Conservation (phyloP, 2,329 filamentous ascomycete species). For the Colletotrichum costaricense region DNA sequence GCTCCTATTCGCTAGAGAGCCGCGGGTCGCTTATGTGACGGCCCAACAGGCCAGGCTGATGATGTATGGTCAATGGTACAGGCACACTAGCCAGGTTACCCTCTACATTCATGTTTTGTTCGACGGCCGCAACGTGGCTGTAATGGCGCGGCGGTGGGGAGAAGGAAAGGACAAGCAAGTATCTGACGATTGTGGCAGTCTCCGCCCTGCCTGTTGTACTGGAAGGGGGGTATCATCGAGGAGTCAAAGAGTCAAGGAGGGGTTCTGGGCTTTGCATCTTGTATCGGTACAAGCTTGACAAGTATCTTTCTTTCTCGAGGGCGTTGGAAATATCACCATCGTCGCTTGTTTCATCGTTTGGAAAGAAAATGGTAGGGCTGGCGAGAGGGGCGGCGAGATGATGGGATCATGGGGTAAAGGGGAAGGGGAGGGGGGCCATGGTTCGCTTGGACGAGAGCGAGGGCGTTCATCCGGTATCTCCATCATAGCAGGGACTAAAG, state of each 20-base stretch:
- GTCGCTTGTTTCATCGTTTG: background rate
- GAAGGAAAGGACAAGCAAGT: background rate
- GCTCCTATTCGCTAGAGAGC: background rate
- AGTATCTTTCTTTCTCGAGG: conserved; percentile 17
- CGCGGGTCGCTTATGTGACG: background rate
- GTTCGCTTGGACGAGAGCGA: background rate
- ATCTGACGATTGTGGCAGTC: background rate
- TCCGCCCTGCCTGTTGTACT: background rate
- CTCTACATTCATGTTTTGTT: background rate
- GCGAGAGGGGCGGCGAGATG: background rate
- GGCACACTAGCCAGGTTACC: background rate
- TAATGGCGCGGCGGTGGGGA: background rate
- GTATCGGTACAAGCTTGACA: conserved; percentile 28
- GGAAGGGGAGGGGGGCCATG: too few relatives aligned
- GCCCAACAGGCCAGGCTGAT: background rate
- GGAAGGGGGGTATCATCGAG: background rate
- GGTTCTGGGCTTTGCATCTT: background rate
- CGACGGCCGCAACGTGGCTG: background rate
- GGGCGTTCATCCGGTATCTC: background rate
- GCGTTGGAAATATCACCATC: background rate
- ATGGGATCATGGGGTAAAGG: background rate
- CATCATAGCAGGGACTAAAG: background rate
- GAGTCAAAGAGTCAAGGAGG: too few relatives aligned
- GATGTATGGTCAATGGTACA: background rate
- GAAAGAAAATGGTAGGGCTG: background rate